Conservation (phyloP, 2,329 filamentous ascomycete genomes). For the Fonsecaea erecta region DNA sequence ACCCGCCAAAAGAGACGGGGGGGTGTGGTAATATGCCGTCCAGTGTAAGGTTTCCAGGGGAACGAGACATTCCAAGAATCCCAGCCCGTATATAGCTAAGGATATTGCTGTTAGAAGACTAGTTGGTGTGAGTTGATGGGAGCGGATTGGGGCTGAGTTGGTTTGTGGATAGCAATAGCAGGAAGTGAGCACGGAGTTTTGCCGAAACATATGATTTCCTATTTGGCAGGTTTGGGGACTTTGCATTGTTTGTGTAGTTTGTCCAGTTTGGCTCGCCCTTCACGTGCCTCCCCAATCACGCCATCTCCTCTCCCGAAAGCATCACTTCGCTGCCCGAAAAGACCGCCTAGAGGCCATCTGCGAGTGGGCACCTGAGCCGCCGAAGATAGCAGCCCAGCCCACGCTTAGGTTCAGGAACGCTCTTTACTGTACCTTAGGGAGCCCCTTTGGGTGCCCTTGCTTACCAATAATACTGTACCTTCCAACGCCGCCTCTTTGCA, state of each 20-base stretch:
- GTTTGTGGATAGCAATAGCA: too few relatives aligned
- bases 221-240: not conserved
- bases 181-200: not conserved
- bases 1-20: not conserved
- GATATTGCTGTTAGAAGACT: too few relatives aligned
- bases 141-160: too few relatives aligned
- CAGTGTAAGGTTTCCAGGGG: too few relatives aligned
- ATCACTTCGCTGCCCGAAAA: not conserved
- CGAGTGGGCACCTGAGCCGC: not conserved
- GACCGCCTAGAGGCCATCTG: not conserved
- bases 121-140: too few relatives aligned
- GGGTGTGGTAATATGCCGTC: not conserved
- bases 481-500: not conserved
- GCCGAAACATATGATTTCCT: not conserved
- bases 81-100: too few relatives aligned
- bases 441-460: too few relatives aligned
- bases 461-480: conserved; percentile 3
- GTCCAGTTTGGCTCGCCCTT: not conserved
- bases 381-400: not conserved
- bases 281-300: not conserved
- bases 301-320: not conserved
- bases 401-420: not conserved
- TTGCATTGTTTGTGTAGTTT: not conserved
- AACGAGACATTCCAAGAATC: too few relatives aligned
- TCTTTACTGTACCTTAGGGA: too few relatives aligned